phyloP scores from a whole-genome alignment of 108 stramenopile species.

The Chaetoceros tenuissimus region DNA sequence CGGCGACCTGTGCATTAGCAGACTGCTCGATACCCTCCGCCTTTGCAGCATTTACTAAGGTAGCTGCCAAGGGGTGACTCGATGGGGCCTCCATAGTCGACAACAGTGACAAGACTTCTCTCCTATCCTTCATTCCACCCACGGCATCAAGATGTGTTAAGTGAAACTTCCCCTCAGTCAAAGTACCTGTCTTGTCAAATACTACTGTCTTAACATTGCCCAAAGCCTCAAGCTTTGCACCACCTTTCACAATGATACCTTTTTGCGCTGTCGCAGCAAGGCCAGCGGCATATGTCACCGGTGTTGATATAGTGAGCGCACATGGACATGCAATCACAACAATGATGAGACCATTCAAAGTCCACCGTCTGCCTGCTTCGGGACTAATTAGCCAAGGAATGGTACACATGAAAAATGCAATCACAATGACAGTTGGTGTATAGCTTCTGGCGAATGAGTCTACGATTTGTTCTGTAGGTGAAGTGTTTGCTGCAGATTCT shows the following conservation, averaged over 20 bases:
- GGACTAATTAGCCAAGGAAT: constrained; percentile 66
- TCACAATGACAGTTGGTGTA: constrained; percentile 71
- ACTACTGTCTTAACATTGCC: constrained; percentile 58
- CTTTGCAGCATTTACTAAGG: constrained; percentile 67
- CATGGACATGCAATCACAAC: constrained; percentile 92
- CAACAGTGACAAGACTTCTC: constrained; percentile 54
- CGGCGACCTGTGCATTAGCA: constrained; percentile 13
- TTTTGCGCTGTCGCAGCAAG: constrained; percentile 76
- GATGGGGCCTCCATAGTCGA: constrained; percentile 74
- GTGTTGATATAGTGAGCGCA: constrained; percentile 87
- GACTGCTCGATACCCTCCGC: constrained; percentile 44
- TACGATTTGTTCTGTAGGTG: constrained; percentile 77
- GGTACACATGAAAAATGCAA: constrained; percentile 63
- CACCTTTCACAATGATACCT: constrained; percentile 84
- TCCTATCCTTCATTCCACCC: constrained; percentile 24
- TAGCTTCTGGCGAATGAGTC: constrained; percentile 75
- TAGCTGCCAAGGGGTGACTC: constrained; percentile 72
- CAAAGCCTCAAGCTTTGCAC: constrained; percentile 68
- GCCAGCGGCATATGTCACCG: constrained; percentile 84
- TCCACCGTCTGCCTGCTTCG: constrained; percentile 62
- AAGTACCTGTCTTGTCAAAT: constrained; percentile 86
- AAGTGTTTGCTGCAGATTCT: constrained; percentile 76
- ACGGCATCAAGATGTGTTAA: constrained; percentile 48
- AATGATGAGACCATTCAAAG: constrained; percentile 67
- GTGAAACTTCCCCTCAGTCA: constrained; percentile 70